These are phyloP conservation scores for Cordyceps tenuipes DNA, from an alignment of 2,329 filamentous ascomycete genomes.

Conservation along the genomic window DNA sequence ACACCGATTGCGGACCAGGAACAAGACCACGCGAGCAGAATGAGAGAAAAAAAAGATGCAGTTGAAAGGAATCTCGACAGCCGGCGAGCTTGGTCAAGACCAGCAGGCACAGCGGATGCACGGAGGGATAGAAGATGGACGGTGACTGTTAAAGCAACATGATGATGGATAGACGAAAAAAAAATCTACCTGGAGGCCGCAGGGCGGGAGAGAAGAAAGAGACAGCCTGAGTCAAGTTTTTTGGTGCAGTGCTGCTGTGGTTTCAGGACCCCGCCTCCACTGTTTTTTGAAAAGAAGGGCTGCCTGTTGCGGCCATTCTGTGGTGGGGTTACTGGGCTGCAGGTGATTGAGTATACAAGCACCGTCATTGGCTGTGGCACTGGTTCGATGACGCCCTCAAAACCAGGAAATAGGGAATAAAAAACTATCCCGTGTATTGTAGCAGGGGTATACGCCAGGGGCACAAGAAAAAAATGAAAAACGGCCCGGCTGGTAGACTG, in stretches of 20 bases:
- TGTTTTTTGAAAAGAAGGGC: neutral
- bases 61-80: neutral
- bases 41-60: neutral
- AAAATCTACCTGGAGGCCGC: neutral
- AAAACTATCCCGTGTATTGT: too few relatives aligned
- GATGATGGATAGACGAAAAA: conserved; percentile 7
- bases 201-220: neutral
- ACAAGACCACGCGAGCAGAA: neutral
- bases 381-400: neutral
- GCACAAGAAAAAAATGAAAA: too few relatives aligned
- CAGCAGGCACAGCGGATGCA: conserved; percentile 4
- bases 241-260: neutral
- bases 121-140: neutral
- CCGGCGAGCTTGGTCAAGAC: conserved; percentile 7
- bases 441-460: too few relatives aligned
- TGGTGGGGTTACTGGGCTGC: neutral
- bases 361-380: neutral
- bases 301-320: neutral
- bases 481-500: too few relatives aligned
- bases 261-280: conserved; percentile 5
- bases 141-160: conserved; percentile 7
- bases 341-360: neutral
- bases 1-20: conserved; percentile 8
- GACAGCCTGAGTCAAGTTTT: conserved; percentile 7
- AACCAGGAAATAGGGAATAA: neutral